Conservation (phyloP, 2,329 filamentous ascomycete species). For the Trichoderma pleuroti region DNA sequence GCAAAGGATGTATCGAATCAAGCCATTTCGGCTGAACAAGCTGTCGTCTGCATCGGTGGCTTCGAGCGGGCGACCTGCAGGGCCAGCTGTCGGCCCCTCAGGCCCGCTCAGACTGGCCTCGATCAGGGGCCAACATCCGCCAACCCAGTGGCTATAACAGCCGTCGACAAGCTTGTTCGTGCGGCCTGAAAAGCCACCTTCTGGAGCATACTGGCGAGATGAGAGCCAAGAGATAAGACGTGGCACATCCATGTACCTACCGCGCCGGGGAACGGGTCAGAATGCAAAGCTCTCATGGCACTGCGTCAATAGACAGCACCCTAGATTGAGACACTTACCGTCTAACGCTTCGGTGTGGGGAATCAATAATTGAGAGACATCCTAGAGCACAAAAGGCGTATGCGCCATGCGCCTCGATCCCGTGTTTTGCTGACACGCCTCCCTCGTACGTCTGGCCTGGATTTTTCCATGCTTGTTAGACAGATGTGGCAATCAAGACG, state of each 20-base stretch:
- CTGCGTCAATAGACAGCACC: constrained; percentile 32
- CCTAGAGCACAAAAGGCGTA: constrained; percentile 94
- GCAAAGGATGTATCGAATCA: constrained; percentile 83
- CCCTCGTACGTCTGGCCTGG: constrained; percentile 90
- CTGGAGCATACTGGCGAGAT: constrained; percentile 81
- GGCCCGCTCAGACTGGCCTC: constrained; percentile 69
- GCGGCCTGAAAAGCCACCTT: constrained; percentile 88
- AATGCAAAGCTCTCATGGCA: constrained; percentile 30
- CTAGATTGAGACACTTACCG: constrained; percentile 50
- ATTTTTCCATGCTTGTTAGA: neutral
- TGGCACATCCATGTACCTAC: constrained; percentile 71
- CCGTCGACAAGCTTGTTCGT: constrained; percentile 98
- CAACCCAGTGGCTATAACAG: constrained; percentile 98
- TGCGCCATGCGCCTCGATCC: constrained; percentile 89
- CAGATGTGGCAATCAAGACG: constrained; percentile 9
- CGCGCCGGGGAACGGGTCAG: constrained; percentile 30
- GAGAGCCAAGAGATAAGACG: constrained; percentile 83
- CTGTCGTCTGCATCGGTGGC: constrained; percentile 37
- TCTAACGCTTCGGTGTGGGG: constrained; percentile 69
- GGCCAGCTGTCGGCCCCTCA: constrained; percentile 30
- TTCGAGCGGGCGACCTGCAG: constrained; percentile 28
- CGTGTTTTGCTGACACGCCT: constrained; percentile 81
- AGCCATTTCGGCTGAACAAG: constrained; percentile 76
- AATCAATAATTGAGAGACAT: constrained; percentile 79
- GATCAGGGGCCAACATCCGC: constrained; percentile 87